Evolutionary conservation across 768 basidiomycete species (phyloP).

Genomic region (Macrolepiota dolichaula): DNA sequence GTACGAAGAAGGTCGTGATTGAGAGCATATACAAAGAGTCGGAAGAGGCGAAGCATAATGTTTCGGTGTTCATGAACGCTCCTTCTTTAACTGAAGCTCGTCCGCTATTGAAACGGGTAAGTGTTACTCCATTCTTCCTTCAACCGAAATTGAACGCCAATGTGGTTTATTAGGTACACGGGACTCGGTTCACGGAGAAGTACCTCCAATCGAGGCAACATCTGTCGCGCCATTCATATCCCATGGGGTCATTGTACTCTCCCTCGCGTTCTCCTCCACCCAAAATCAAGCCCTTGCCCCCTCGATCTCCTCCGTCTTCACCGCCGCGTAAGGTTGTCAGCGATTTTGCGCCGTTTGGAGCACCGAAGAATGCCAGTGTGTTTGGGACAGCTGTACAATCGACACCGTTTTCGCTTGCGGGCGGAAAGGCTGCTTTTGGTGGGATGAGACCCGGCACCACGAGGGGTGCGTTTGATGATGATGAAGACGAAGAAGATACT

Average conservation of each 20-base stretch:
- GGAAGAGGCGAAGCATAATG: constrained; percentile 87
- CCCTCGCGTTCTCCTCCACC: constrained; percentile 38
- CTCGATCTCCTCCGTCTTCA: constrained; percentile 38
- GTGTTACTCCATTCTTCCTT: constrained; percentile 16
- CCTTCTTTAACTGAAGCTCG: constrained; percentile 69
- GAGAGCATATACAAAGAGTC: constrained; percentile 96
- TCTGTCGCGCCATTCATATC: constrained; percentile 50
- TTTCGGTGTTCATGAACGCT: constrained; percentile 77
- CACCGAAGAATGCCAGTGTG: constrained; percentile 69
- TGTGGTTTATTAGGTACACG: constrained; percentile 61
- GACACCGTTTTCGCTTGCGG: constrained; percentile 77
- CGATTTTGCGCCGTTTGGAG: constrained; percentile 86
- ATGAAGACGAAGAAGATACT: constrained; percentile 74
- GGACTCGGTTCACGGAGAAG: constrained; percentile 97
- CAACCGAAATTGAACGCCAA: constrained; percentile 9
- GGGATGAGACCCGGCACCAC: constrained; percentile 52
- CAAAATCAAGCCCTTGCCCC: constrained; percentile 32
- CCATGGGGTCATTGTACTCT: constrained; percentile 42
- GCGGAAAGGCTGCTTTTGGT: constrained; percentile 82
- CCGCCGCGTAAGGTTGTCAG: constrained; percentile 86
- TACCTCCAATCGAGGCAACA: constrained; percentile 76
- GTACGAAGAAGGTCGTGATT: constrained; percentile 94
- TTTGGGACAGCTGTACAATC: constrained; percentile 80
- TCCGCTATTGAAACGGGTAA: constrained; percentile 75
- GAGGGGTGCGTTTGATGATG: constrained; percentile 40